Evolutionary conservation across 371 early-diverging fungal genomes (phyloP).

Genomic region (Rhizopus microsporus): DNA sequence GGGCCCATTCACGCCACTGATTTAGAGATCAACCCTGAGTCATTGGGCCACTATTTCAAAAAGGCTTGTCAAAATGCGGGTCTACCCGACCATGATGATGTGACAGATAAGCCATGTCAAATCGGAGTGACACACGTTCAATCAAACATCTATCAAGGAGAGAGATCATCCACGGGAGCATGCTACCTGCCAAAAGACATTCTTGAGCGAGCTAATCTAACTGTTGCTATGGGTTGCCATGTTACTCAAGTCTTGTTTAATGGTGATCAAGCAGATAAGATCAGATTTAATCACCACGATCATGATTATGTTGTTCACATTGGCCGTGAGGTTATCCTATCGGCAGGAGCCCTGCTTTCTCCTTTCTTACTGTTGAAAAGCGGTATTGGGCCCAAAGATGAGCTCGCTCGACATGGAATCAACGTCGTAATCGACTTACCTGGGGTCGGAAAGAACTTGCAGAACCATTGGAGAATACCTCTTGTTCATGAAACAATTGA

Average conservation of each 20-base stretch:
- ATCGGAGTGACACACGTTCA: constrained; percentile 29
- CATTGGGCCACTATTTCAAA: constrained; percentile 16
- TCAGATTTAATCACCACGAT: constrained; percentile 11
- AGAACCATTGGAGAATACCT: constrained; percentile 37
- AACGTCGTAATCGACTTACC: constrained; percentile 22
- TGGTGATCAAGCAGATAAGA: constrained; percentile 9
- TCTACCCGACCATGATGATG: constrained; percentile 18
- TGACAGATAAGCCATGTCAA: constrained; percentile 20
- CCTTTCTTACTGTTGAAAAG: constrained; percentile 28
- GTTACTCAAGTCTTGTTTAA: constrained; percentile 17
- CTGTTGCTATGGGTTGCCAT: constrained; percentile 22
- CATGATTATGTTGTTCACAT: constrained; percentile 10
- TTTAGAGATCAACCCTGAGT: neutral
- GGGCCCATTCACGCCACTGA: constrained; percentile 25
- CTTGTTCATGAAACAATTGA: constrained; percentile 20
- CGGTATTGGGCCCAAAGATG: constrained; percentile 26
- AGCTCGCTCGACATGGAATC: constrained; percentile 27
- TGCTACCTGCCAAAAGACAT: constrained; percentile 17
- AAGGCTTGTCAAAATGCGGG: constrained; percentile 25
- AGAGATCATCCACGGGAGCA: constrained; percentile 14
- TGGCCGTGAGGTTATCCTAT: constrained; percentile 35
- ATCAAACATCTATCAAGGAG: constrained; percentile 20
- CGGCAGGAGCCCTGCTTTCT: constrained; percentile 43
- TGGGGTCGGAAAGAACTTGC: constrained; percentile 45
- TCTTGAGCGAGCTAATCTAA: constrained; percentile 19